Evolutionary conservation across 495 filamentous ascomycete genomes (phyloP).

Genomic region (Podospora comata): DNA sequence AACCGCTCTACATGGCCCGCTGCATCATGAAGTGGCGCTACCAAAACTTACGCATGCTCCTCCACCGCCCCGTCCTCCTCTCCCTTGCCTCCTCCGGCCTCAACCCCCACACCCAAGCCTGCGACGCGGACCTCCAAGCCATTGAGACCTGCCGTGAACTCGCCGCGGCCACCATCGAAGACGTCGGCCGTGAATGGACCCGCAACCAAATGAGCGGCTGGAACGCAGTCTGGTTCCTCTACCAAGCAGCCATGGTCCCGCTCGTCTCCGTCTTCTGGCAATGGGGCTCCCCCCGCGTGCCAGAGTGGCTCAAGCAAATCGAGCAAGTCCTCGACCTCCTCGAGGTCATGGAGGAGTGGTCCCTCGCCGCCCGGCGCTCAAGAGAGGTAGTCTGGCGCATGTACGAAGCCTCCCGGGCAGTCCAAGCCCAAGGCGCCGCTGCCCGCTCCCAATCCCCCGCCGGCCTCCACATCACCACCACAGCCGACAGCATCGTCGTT

Average conservation of each 20-base stretch:
- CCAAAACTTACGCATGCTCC: constrained; percentile 72
- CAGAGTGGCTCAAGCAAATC: constrained; percentile 61
- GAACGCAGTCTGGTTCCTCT: constrained; percentile 81
- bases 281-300: constrained; percentile 52
- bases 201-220: constrained; percentile 75
- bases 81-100: constrained; percentile 66
- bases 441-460: constrained; percentile 24
- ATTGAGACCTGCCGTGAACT: constrained; percentile 67
- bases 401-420: constrained; percentile 56
- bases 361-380: constrained; percentile 65
- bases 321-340: constrained; percentile 66
- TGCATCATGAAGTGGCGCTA: constrained; percentile 82
- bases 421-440: constrained; percentile 35
- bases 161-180: constrained; percentile 66
- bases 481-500: constrained; percentile 31
- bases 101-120: constrained; percentile 52
- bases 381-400: constrained; percentile 67
- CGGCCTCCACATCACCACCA: constrained; percentile 37
- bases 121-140: constrained; percentile 64
- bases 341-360: constrained; percentile 66
- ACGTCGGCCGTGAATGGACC: constrained; percentile 64
- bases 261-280: constrained; percentile 69
- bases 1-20: constrained; percentile 64
- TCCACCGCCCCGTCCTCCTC: constrained; percentile 72
- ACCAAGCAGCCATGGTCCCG: constrained; percentile 76